Evolutionary conservation across 495 filamentous ascomycete species (phyloP).

Genomic region (Podospora pseudoanserina): DNA sequence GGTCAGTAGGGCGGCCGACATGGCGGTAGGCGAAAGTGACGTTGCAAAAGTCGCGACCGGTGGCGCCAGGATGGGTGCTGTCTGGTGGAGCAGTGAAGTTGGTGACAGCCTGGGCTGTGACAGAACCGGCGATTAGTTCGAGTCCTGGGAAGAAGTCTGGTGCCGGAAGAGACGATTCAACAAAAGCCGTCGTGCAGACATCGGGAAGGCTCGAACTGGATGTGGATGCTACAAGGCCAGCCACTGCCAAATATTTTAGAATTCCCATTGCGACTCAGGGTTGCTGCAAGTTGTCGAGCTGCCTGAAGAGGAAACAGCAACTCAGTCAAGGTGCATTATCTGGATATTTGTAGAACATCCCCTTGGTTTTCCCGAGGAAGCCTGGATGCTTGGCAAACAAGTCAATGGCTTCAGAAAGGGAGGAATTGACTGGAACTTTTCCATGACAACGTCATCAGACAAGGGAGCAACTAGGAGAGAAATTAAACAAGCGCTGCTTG

Average conservation of each 20-base stretch:
- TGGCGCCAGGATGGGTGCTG: not conserved
- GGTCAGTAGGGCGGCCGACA: slow-evolving; percentile 31
- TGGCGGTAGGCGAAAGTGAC: slow-evolving; percentile 47
- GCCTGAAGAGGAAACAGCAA: not conserved
- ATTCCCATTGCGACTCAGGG: not conserved
- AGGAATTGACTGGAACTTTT: not conserved
- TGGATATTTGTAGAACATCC: not conserved
- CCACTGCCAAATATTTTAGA: not conserved
- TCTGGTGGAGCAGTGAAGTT: slow-evolving; percentile 8
- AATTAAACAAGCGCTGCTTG: not conserved
- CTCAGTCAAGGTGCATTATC: not conserved
- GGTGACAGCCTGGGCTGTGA: slow-evolving; percentile 3
- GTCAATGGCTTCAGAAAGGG: not conserved
- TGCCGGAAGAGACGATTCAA: slow-evolving; percentile 9
- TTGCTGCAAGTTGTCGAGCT: not conserved
- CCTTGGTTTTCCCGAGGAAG: not conserved
- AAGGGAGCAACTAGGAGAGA: not conserved
- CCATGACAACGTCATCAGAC: not conserved
- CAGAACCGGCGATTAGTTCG: not conserved
- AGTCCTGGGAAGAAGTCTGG: slow-evolving; percentile 4
- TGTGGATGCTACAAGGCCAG: not conserved
- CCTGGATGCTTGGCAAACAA: not conserved
- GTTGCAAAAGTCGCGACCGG: slow-evolving; percentile 37
- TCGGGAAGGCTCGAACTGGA: not conserved
- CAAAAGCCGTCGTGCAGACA: slow-evolving; percentile 5